These are phyloP conservation scores for Monilinia vaccinii-corymbosi DNA, from an alignment of 2,329 filamentous ascomycete species.

Conservation along the genomic window DNA sequence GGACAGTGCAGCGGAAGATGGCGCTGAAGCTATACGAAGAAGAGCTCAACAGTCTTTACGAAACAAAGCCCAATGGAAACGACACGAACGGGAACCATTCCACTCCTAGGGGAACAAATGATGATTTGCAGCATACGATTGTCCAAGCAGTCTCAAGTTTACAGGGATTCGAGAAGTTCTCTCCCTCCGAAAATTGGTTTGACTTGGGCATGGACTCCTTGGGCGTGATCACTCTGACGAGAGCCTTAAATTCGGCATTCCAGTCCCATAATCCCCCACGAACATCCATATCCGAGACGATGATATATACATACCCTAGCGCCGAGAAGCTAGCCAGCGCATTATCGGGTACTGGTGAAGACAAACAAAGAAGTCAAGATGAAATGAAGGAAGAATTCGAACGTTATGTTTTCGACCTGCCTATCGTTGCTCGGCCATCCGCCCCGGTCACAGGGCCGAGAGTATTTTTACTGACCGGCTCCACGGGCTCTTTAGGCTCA, in stretches of 20 bases:
- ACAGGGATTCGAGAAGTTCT: background rate
- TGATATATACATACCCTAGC: background rate
- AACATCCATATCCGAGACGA: background rate
- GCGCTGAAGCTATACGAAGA: constrained; percentile 25
- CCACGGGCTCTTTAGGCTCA: constrained; percentile 40
- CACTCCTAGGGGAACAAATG: background rate
- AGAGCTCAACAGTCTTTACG: constrained; percentile 23
- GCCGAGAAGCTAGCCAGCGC: background rate
- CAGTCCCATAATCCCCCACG: background rate
- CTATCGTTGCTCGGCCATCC: background rate
- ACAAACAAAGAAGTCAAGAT: background rate
- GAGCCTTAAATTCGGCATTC: background rate
- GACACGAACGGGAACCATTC: background rate
- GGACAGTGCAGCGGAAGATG: constrained; percentile 29
- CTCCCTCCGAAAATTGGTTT: constrained; percentile 1
- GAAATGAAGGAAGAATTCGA: background rate
- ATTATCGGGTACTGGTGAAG: background rate
- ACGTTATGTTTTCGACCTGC: background rate
- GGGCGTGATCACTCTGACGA: constrained; percentile 3
- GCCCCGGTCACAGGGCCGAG: background rate
- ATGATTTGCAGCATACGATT: background rate
- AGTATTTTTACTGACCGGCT: constrained; percentile 35
- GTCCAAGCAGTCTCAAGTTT: background rate
- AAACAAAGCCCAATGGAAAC: background rate
- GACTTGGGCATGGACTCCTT: constrained; percentile 8